Conservation (phyloP, 495 filamentous ascomycete genomes). For the Aspergillus sclerotioniger region DNA sequence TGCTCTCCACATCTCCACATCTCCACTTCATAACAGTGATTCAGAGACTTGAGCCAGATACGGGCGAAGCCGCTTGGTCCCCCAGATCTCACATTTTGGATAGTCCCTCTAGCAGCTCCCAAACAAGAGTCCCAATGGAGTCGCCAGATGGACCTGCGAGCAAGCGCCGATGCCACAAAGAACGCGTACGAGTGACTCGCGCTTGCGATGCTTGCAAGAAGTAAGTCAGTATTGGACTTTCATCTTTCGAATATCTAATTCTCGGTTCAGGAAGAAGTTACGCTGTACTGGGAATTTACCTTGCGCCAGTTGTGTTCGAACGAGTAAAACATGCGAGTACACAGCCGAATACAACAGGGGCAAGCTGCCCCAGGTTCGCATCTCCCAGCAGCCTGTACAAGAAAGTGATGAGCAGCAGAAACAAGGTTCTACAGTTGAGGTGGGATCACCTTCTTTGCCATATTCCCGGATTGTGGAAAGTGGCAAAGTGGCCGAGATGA, state of each 20-base stretch:
- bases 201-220: constrained; percentile 37
- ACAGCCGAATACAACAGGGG: constrained; percentile 27
- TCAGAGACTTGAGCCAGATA: too few species aligned
- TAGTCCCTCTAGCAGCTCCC: too few species aligned
- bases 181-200: constrained; percentile 31
- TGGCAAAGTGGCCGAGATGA: background rate
- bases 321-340: constrained; percentile 19
- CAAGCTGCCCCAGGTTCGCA: constrained; percentile 20
- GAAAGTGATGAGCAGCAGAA: background rate
- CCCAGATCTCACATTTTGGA: too few species aligned
- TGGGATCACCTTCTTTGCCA: background rate
- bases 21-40: too few species aligned
- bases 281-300: constrained; percentile 33
- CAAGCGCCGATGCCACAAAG: constrained; percentile 7
- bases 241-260: too few species aligned
- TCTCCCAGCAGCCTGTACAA: background rate
- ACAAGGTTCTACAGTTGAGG: background rate
- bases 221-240: too few species aligned
- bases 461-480: background rate
- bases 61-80: too few species aligned
- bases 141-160: too few species aligned
- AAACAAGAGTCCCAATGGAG: too few species aligned
- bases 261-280: constrained; percentile 33
- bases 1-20: too few species aligned
- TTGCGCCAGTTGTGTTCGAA: constrained; percentile 23